A percentile compares a stretch with the other conserved stretches of the same genome.
Conservation (phyloP, 352 stramenopile species). For the Peronospora tabacina region DNA sequence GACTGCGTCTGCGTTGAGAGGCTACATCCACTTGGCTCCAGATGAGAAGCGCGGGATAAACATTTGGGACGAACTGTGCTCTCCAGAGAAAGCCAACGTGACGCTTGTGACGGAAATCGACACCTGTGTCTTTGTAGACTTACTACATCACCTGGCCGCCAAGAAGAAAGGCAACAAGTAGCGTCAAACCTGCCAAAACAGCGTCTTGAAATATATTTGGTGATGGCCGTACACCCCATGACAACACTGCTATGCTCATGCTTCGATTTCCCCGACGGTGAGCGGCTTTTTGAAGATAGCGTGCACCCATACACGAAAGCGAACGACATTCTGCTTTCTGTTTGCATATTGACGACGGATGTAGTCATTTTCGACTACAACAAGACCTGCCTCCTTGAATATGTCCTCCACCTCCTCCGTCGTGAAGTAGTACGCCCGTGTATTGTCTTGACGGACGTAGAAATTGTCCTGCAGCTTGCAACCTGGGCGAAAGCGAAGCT, state of each 20-base stretch:
- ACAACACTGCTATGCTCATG: no score
- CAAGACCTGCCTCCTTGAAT: slow-evolving; percentile 50
- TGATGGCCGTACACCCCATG: no score
- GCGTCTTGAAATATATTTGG: slow-evolving; percentile 18
- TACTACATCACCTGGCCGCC: slow-evolving; percentile 40
- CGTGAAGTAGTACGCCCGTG: slow-evolving; percentile 93
- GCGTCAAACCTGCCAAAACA: neutral
- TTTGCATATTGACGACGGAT: slow-evolving; percentile 86
- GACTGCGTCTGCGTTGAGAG: slow-evolving; percentile 31
- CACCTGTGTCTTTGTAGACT: slow-evolving; percentile 47
- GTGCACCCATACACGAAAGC: slow-evolving; percentile 86
- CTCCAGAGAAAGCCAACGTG: slow-evolving; percentile 40
- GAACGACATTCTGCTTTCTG: slow-evolving; percentile 74
- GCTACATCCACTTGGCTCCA: slow-evolving; percentile 47
- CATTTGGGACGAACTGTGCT: slow-evolving; percentile 37
- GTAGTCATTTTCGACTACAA: slow-evolving; percentile 73
- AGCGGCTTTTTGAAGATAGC: slow-evolving; percentile 77
- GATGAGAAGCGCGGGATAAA: slow-evolving; percentile 47
- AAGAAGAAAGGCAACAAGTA: slow-evolving; percentile 1
- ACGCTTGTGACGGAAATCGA: slow-evolving; percentile 63
- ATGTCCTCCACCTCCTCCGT: slow-evolving; percentile 68
- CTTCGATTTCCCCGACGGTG: neutral
- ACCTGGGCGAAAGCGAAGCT: slow-evolving; percentile 87
- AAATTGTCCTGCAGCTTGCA: slow-evolving; percentile 92
- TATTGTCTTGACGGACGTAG: slow-evolving; percentile 93